Percentiles rank a stretch among this genome's conserved stretches.
These are phyloP conservation scores for Xylaria sp. DNA, from an alignment of 2,329 filamentous ascomycete genomes.

Conservation along the genomic window DNA sequence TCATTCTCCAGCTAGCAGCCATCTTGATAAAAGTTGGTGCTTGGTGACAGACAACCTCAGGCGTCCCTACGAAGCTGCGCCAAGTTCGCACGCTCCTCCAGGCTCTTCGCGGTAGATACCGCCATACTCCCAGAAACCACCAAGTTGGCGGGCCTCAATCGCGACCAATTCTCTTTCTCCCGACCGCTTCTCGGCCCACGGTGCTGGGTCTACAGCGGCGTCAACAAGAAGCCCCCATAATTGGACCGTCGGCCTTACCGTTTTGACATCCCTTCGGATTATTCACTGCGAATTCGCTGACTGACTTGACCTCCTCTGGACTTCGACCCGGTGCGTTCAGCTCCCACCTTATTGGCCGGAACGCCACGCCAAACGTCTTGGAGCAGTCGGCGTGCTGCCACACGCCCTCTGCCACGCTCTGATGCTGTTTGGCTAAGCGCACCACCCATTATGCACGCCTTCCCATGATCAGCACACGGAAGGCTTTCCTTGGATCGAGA, in stretches of 20 bases:
- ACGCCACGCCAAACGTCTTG: constrained; percentile 12
- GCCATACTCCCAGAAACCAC: constrained; percentile 52
- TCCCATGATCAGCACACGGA: constrained; percentile 37
- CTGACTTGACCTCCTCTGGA: constrained; percentile 1
- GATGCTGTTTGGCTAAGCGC: constrained; percentile 32
- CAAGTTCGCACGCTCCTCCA: constrained; percentile 28
- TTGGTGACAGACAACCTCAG: constrained; percentile 7
- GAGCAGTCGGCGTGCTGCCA: constrained; percentile 44
- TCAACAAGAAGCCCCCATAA: constrained; percentile 98
- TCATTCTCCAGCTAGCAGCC: neutral
- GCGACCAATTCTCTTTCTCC: constrained; percentile 71
- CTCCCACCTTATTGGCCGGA: constrained; percentile 20
- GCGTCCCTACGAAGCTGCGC: constrained; percentile 25
- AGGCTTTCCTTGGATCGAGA: constrained; percentile 32
- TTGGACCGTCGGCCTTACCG: constrained; percentile 47
- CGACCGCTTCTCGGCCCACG: constrained; percentile 91
- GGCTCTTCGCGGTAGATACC: constrained; percentile 32
- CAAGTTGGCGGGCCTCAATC: constrained; percentile 92
- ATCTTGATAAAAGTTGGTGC: constrained; percentile 3
- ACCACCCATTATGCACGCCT: constrained; percentile 38
- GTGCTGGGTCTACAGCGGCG: constrained; percentile 93
- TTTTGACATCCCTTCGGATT: constrained; percentile 36
- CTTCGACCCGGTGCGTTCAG: constrained; percentile 3
- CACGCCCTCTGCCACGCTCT: constrained; percentile 38
- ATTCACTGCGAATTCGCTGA: constrained; percentile 13